Evolutionary conservation across 2,329 filamentous ascomycete genomes (phyloP).

Genomic region (Alternaria conjuncta): DNA sequence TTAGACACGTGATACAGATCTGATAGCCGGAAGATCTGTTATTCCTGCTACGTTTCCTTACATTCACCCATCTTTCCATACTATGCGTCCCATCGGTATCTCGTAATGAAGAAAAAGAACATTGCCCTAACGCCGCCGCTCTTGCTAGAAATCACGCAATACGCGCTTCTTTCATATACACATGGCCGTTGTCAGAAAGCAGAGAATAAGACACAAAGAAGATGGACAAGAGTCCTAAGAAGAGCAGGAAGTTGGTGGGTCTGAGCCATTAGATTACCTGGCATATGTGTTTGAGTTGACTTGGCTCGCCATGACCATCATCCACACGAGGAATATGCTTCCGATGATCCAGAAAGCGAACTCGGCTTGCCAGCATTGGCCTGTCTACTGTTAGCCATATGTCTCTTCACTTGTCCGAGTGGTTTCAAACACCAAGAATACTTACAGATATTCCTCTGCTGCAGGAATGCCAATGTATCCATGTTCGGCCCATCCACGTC

Average conservation of each 20-base stretch:
- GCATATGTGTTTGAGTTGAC: slow-evolving; percentile 57
- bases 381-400: slow-evolving; percentile 43
- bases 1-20: no score
- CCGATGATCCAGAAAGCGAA: slow-evolving; percentile 70
- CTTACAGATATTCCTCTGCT: slow-evolving; percentile 68
- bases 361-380: slow-evolving; percentile 67
- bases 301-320: slow-evolving; percentile 68
- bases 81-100: neutral
- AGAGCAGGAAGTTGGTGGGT: neutral
- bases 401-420: neutral
- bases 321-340: slow-evolving; percentile 69
- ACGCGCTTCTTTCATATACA: neutral
- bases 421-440: neutral
- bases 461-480: slow-evolving; percentile 66
- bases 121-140: neutral
- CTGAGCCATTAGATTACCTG: neutral
- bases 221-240: neutral
- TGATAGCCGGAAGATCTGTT: neutral
- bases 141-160: neutral
- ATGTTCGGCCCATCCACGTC: slow-evolving; percentile 56
- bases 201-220: neutral
- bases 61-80: neutral
- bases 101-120: neutral
- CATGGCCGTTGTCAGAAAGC: neutral
- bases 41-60: neutral